Base-by-base conservation (phyloP, 2,329 filamentous ascomycete genomes). In the Ceratocystis alfenasii region DNA sequence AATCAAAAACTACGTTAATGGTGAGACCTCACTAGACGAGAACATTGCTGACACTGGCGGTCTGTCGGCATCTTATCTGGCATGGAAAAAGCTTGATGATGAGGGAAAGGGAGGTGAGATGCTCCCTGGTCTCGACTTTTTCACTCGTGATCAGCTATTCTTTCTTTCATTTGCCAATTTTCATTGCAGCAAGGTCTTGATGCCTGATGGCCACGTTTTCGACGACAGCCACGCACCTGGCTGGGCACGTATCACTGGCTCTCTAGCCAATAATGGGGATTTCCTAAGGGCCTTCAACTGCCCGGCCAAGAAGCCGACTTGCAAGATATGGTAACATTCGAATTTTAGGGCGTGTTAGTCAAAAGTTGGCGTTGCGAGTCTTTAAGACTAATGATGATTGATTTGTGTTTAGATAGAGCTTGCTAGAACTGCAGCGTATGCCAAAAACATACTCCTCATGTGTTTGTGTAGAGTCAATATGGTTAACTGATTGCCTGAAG, bases 31-130 rank as follows among this genome's bases (percentile, higher is more conserved):
- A 0, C 75, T 88, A 1, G 83, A 82, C 20, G 87, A 89, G 75
- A 89, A 89, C 71, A 86, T 89, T 71, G 86, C 86, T 1, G 87
- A 89, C 72, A 83, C 86, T 0, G 86, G 86, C 17, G 87, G 87
- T 12, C 72, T 89, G 0, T 78, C 80, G 8, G 82, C 85, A 0
- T 78, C 85, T 0, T 89, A 83, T 71, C 76, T 80, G 28, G 85
- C 86, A 0, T 90, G 87, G 86, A 81, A 84, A 72, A 81, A 80
- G 69, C 79, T 80, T 8, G 80, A 82, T 36, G 73, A 76, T 79
- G 46, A 48, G 33, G 22, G 57, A 25, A 78, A 77, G n/a, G 77
- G 81, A 0, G 80, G 81, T 67, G 71, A 78, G 71, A 72, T 78
- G 46, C 77, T 89, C 15, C 85, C 85, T 0, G 86, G 86, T 0